phyloP scores from a whole-genome alignment of 305 asterid species.

The Fraxinus ornus region DNA sequence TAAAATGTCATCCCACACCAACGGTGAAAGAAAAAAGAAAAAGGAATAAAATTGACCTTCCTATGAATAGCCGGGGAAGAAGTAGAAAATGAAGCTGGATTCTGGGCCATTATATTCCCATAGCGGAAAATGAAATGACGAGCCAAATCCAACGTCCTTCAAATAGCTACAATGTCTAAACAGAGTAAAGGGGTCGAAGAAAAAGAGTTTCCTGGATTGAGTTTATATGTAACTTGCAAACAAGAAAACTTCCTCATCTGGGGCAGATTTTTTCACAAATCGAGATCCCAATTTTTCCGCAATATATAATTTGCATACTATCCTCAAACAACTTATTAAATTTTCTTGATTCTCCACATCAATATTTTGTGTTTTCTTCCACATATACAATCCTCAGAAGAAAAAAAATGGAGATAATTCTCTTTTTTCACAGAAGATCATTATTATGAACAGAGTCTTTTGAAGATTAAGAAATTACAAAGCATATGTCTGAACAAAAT shows the following conservation, averaged over 20 bases:
- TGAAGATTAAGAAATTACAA: background rate
- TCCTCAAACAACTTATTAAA: background rate
- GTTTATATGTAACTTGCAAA: background rate
- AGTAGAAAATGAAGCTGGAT: background rate
- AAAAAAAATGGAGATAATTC: background rate
- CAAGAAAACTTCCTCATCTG: background rate
- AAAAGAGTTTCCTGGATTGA: background rate
- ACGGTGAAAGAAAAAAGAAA: background rate
- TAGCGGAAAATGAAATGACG: background rate
- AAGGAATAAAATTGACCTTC: background rate
- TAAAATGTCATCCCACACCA: background rate
- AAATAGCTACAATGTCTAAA: background rate
- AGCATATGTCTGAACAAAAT: conserved; percentile 1
- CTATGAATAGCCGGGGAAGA: background rate
- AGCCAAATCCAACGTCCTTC: background rate
- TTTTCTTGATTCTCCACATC: background rate
- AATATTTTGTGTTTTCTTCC: background rate
- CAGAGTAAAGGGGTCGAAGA: background rate
- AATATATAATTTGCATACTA: background rate
- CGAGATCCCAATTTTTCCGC: background rate
- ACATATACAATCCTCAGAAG: background rate
- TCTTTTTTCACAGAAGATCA: background rate
- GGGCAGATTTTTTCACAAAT: background rate
- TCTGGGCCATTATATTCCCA: background rate
- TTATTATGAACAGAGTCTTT: background rate